Evolutionary conservation across 441 rosid species (phyloP), one percentile per base, ranked within the genome.

Genomic region (Populus hybrid): DNA sequence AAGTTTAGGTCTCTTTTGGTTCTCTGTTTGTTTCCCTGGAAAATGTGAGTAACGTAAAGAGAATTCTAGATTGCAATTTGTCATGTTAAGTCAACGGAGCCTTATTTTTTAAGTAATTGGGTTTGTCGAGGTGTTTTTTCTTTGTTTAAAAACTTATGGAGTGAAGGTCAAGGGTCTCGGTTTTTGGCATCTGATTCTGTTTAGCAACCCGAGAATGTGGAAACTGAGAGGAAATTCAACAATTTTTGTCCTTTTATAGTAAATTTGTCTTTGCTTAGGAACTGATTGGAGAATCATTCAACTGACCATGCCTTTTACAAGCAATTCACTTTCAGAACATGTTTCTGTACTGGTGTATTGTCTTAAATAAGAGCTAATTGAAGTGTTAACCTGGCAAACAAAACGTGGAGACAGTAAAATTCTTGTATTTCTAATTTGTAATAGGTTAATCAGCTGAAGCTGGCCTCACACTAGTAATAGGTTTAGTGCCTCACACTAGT

Each of bases 41-140:
- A 79, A 79, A 64, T 66, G 67, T 53, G 59, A 75, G 73, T 7
- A 69, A 68, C 9, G 21, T 35, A 63, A n/a, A 70, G 61, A 33
- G 38, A 11, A 3, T 59, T 21, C 53, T 9, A 14, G 59, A 56
- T 73, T 20, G 26, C 5, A 1, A 10, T 69, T 38, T 11, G 65
- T 18, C 23, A 29, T 29, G 31, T 29, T 29, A 56, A 45, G 69
- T 79, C 59, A 50, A 64, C 59, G 65, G 67, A 31, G 21, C 36
- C 61, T 73, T 66, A 14, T 18, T 26, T 24, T 26, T 68, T 9
- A 21, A 33, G 74, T 59, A 56, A 56, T 35, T 69, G 35, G 21
- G n/a, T 68, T 16, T 50, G 20, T 59, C 24, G 28, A 69, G 36
- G 7, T 64, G 16, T 23, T 10, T 64, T 65, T 61, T 50, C 64